Evolutionary conservation across 148 eudicot species (phyloP).

Genomic region (Cornus suecica): DNA sequence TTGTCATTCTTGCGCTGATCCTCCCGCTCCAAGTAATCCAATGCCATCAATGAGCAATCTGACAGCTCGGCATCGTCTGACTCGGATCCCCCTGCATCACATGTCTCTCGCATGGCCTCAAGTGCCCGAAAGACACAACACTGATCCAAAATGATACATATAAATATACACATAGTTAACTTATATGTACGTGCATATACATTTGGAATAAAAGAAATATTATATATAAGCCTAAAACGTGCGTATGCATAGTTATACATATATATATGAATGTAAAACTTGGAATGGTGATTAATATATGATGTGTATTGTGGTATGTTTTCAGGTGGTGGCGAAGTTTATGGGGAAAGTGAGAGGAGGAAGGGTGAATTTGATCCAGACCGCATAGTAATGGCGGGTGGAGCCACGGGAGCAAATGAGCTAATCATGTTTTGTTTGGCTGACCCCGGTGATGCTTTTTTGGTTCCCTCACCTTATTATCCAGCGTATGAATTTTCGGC

Average conservation of each 20-base stretch:
- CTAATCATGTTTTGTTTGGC: constrained; percentile 59
- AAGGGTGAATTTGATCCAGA: constrained; percentile 52
- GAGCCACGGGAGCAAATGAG: constrained; percentile 77
- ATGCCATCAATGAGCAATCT: too few relatives aligned
- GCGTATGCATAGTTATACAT: too few relatives aligned
- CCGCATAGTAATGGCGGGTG: constrained; percentile 69
- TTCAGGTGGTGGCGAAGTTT: constrained; percentile 65
- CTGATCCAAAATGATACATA: neutral
- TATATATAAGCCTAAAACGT: too few relatives aligned
- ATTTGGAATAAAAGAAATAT: too few relatives aligned
- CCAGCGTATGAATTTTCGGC: constrained; percentile 50
- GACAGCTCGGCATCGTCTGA: too few relatives aligned
- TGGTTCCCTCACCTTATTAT: constrained; percentile 67
- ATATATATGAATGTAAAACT: neutral
- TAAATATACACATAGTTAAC: too few relatives aligned
- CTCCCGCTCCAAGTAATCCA: too few relatives aligned
- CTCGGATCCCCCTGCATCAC: too few relatives aligned
- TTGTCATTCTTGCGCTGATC: too few relatives aligned
- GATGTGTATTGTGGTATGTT: neutral
- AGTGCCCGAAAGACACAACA: too few relatives aligned
- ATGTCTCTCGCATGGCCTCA: too few relatives aligned
- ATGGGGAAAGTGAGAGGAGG: constrained; percentile 63
- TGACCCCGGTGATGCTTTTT: constrained; percentile 59
- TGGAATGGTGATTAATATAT: neutral
- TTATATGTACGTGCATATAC: too few relatives aligned